Evolutionary conservation across 306 rosid species (phyloP).

Genomic region (Prunus dulcis): DNA sequence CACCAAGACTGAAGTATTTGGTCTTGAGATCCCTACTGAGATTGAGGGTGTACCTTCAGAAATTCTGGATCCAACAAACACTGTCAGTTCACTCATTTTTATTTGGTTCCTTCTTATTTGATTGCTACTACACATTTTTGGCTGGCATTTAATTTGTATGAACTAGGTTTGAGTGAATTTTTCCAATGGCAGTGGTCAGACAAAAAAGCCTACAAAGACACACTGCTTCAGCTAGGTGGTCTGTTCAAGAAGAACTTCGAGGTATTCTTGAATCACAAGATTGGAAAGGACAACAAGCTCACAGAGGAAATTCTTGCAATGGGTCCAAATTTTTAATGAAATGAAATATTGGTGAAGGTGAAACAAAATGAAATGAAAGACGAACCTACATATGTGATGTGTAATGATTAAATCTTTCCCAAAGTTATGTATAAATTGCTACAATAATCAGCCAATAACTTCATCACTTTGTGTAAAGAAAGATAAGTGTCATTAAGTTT

Average conservation of each 20-base stretch:
- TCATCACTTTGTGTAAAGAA: neutral
- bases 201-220: constrained; percentile 49
- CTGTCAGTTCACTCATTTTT: constrained; percentile 47
- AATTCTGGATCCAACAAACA: constrained; percentile 70
- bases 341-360: neutral
- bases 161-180: neutral
- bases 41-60: constrained; percentile 78
- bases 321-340: constrained; percentile 59
- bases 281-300: constrained; percentile 53
- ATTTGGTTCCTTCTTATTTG: neutral
- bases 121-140: neutral
- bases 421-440: neutral
- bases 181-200: constrained; percentile 65
- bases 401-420: neutral
- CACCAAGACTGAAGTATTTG: constrained; percentile 64
- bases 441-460: neutral
- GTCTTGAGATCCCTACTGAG: constrained; percentile 69
- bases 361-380: neutral
- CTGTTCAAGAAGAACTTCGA: constrained; percentile 74
- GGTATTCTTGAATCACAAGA: constrained; percentile 52
- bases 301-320: constrained; percentile 78
- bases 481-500: neutral
- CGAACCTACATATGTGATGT: neutral
- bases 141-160: neutral
- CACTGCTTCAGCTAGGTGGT: constrained; percentile 60